Evolutionary conservation across 2,329 filamentous ascomycete genomes (phyloP).

Genomic region (Dichotomopilus funicola): DNA sequence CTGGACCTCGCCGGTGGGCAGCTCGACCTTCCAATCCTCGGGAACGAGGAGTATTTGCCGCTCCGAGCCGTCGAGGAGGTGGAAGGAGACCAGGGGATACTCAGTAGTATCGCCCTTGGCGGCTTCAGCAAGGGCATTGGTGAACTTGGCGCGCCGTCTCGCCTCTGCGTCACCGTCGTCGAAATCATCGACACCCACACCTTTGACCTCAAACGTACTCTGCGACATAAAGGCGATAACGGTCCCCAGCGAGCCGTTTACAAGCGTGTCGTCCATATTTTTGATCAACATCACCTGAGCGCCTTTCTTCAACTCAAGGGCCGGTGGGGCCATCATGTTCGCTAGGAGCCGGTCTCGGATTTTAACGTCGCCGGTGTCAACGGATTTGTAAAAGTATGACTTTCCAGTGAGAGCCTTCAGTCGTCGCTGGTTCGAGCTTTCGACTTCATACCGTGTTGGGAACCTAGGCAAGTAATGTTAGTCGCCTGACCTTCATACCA

Average conservation of each 20-base stretch:
- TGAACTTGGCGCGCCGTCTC: slow-evolving; percentile 23
- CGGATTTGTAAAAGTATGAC: slow-evolving; percentile 60
- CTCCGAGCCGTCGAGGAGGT: slow-evolving; percentile 67
- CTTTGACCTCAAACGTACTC: slow-evolving; percentile 32
- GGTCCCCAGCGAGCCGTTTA: slow-evolving; percentile 89
- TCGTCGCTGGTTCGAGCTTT: slow-evolving; percentile 71
- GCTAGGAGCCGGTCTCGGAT: slow-evolving; percentile 70
- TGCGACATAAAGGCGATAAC: slow-evolving; percentile 69
- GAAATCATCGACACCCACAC: slow-evolving; percentile 29
- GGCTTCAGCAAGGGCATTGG: slow-evolving; percentile 28
- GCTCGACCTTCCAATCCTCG: slow-evolving; percentile 93
- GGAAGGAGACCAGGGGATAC: slow-evolving; percentile 82
- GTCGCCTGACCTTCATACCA: neutral
- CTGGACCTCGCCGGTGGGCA: slow-evolving; percentile 91
- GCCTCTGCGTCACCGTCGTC: slow-evolving; percentile 35
- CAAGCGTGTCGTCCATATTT: slow-evolving; percentile 88
- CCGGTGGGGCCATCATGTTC: slow-evolving; percentile 89
- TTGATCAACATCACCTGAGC: slow-evolving; percentile 99
- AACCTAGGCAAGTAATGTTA: slow-evolving; percentile 47
- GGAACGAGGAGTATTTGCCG: slow-evolving; percentile 74
- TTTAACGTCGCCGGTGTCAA: slow-evolving; percentile 66
- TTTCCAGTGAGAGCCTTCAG: slow-evolving; percentile 67
- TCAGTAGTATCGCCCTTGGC: slow-evolving; percentile 49
- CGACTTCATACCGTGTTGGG: slow-evolving; percentile 83
- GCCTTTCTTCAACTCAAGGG: slow-evolving; percentile 76